Percentiles rank a stretch among this genome's conserved stretches.
phyloP scores from a whole-genome alignment of 768 basidiomycete genomes.

The Roridomyces roridus region DNA sequence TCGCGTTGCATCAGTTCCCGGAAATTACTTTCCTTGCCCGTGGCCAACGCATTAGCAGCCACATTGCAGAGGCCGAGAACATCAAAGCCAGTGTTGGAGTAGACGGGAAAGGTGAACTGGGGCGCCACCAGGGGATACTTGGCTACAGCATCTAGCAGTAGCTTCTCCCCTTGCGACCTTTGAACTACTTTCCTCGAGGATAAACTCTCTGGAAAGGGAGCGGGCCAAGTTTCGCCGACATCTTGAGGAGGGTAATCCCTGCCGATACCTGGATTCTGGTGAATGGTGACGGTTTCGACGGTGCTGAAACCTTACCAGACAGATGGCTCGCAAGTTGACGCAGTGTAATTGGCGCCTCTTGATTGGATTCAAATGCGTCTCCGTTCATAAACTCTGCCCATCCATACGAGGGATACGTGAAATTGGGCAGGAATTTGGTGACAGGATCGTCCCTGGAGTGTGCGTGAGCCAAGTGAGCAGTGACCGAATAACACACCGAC shows the following conservation, averaged over 20 bases:
- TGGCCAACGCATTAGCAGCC: slow-evolving; percentile 52
- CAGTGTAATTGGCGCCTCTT: slow-evolving; percentile 40
- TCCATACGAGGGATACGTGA: slow-evolving; percentile 40
- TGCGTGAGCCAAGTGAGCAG: not conserved
- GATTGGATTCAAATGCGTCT: not conserved
- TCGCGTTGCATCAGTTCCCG: slow-evolving; percentile 53
- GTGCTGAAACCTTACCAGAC: slow-evolving; percentile 15
- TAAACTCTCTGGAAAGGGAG: slow-evolving; percentile 26
- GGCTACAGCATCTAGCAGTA: slow-evolving; percentile 42
- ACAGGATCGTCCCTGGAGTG: slow-evolving; percentile 55
- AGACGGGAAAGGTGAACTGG: slow-evolving; percentile 62
- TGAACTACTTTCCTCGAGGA: slow-evolving; percentile 28
- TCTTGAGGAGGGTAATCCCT: slow-evolving; percentile 41
- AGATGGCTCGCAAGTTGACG: slow-evolving; percentile 51
- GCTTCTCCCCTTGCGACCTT: slow-evolving; percentile 35
- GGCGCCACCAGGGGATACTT: slow-evolving; percentile 45
- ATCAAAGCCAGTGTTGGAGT: slow-evolving; percentile 81
- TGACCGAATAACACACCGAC: slow-evolving; percentile 27
- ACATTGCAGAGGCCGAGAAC: slow-evolving; percentile 71
- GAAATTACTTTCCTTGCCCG: slow-evolving; percentile 36
- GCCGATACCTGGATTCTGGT: slow-evolving; percentile 36
- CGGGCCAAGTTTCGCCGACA: slow-evolving; percentile 47
- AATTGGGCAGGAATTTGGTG: slow-evolving; percentile 46
- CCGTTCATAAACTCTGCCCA: slow-evolving; percentile 40
- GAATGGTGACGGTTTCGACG: not conserved